Conservation (phyloP, 1,284 basidiomycete species). For the Cryptococcus sp. region DNA sequence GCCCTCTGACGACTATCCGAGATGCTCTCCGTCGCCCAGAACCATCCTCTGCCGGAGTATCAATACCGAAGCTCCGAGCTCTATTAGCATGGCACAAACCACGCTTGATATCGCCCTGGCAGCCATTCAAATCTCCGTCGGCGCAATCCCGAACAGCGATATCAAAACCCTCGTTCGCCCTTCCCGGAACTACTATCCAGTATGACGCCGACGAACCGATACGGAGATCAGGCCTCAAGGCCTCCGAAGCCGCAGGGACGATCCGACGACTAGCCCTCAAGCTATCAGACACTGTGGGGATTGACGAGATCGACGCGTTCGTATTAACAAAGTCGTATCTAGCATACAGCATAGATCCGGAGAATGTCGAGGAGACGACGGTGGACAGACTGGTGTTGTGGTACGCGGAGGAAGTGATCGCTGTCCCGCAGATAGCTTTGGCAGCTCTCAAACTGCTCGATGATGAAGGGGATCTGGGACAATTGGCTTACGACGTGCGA, state of each 20-base stretch:
- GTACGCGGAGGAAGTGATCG: slow-evolving; percentile 41
- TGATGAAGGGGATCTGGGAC: slow-evolving; percentile 20
- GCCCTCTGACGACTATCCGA: slow-evolving; percentile 42
- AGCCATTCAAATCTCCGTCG: slow-evolving; percentile 27
- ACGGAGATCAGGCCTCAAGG: slow-evolving; percentile 18
- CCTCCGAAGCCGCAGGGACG: too few relatives aligned
- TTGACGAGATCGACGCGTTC: slow-evolving; percentile 34
- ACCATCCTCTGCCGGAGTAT: slow-evolving; percentile 14
- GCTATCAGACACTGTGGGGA: slow-evolving; percentile 23
- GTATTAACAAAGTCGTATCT: slow-evolving; percentile 37
- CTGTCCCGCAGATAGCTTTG: slow-evolving; percentile 38
- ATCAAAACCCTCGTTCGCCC: slow-evolving; percentile 17
- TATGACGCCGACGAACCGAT: slow-evolving; percentile 29
- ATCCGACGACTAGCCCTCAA: slow-evolving; percentile 5
- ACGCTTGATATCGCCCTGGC: slow-evolving; percentile 35
- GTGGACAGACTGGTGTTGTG: slow-evolving; percentile 36
- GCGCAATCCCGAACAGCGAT: slow-evolving; percentile 18
- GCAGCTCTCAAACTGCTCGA: slow-evolving; percentile 21
- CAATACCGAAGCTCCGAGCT: slow-evolving; percentile 28
- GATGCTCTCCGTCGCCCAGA: slow-evolving; percentile 39
- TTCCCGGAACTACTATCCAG: slow-evolving; percentile 22
- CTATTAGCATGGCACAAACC: slow-evolving; percentile 33
- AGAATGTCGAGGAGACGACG: slow-evolving; percentile 25
- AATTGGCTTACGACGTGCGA: slow-evolving; percentile 26
- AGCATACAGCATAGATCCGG: slow-evolving; percentile 33